Base-by-base conservation (phyloP, 2,329 filamentous ascomycete species). In the Alternaria novae-zelandiae region DNA sequence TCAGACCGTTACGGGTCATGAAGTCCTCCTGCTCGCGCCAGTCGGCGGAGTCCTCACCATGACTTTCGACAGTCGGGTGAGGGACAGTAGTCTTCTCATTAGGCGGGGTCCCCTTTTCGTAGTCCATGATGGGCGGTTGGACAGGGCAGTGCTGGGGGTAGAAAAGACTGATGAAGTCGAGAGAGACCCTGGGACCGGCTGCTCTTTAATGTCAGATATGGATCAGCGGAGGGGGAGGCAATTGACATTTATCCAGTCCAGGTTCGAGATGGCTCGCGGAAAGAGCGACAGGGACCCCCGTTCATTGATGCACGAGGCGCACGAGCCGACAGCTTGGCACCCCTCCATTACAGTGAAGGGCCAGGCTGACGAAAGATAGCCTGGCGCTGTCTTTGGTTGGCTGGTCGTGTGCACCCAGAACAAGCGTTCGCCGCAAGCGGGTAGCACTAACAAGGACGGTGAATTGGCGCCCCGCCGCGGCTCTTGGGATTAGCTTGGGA, bases 1-100 rank as follows among this genome's bases (percentile, higher is more conserved):
- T 78, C 45, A 79, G 67, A 62, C 77, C 76, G 64, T 79, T 79
- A 25, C 76, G 74, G 66, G 76, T 78, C 72, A 66, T 65, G 70
- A 78, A 79, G 68, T 71, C 66, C 66, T 78, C 75, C 57, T 69
- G 57, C 0, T 75, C 68, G 50, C 76, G 74, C 75, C 74, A 78
- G 54, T 77, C 68, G 32, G 61, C 65, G 20, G 26, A 54, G 21
- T 68, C 43, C 10, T 64, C 70, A 13, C 60, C 59, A 30, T 57
- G 45, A 25, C 63, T 62, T 51, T 65, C 66, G 59, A 68, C 59
- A 54, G 67, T 63, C 6, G 64, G 66, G 5, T 70, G 64, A 45
- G 68, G 26, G 17, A 54, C 55, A 56, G 26, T 68, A 32, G 62
- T 64, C 75, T 78, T 78, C 68, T 78, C 75, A 61, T 76, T 71